A percentile compares a stretch with the other conserved stretches of the same genome.
Evolutionary conservation across 2,329 filamentous ascomycete genomes (phyloP).

Genomic region (Trichoderma asperellum): DNA sequence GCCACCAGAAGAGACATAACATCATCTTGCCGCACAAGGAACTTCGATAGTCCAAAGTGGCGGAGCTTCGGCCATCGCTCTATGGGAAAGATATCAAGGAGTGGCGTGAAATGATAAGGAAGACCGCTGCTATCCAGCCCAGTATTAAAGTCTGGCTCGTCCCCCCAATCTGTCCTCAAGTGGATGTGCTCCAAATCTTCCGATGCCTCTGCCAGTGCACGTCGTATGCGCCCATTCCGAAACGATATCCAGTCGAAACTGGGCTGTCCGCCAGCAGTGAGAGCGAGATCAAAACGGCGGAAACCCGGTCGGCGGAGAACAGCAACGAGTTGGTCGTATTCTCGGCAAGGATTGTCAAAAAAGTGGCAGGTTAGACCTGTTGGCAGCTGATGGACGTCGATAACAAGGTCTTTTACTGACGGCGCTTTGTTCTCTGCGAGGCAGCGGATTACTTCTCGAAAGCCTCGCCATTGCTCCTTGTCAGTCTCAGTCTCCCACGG

Average conservation of each 20-base stretch:
- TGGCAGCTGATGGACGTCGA: conserved; percentile 39
- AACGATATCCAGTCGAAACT: not conserved
- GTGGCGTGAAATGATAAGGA: conserved; percentile 28
- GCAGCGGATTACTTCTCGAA: conserved; percentile 32
- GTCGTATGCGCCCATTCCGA: not conserved
- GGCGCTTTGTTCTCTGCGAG: conserved; percentile 34
- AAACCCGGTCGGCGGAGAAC: not conserved
- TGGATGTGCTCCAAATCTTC: not conserved
- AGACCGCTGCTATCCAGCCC: not conserved
- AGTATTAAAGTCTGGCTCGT: not conserved
- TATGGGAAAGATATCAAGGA: conserved; percentile 40
- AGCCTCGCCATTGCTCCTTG: conserved; percentile 40
- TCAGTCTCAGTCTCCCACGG: conserved; percentile 25
- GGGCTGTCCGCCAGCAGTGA: not conserved
- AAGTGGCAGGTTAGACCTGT: conserved; percentile 41
- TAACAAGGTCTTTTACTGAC: conserved; percentile 41
- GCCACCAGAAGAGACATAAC: conserved; percentile 37
- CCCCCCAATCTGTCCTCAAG: not conserved
- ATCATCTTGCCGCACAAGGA: conserved; percentile 36
- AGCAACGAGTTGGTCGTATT: conserved; percentile 36
- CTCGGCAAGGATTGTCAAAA: conserved; percentile 36
- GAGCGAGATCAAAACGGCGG: conserved; percentile 2
- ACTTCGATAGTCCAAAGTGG: conserved; percentile 40
- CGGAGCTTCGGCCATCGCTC: conserved; percentile 37
- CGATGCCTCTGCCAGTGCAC: not conserved